Evolutionary conservation across 164 flowering plant species (phyloP), one percentile per base, ranked within the genome.

Genomic region (Vitis labrusca): DNA sequence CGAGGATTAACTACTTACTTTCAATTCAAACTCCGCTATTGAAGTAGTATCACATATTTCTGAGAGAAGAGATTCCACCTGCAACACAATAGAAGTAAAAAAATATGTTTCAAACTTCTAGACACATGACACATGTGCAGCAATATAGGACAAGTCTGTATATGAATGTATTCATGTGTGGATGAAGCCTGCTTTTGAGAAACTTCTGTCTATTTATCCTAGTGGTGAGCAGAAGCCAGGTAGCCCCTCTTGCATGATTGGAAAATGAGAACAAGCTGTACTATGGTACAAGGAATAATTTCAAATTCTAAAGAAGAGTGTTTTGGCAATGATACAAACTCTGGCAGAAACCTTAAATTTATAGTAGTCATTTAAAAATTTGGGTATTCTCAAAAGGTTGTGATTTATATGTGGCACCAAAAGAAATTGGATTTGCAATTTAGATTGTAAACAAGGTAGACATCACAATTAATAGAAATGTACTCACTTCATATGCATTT

Each of bases 21-120:
- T 91, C 73, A 91, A 74, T 72, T 89, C 91, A 77, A 91, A 81
- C 77, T 93, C 94, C 50, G 91, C 91, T 71, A 93, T 75, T 57
- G 95, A 86, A 54, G 91, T 74, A 74, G 98, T 83, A 70, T 89
- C 82, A 73, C 95, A 91, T 67, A 91, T 80, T 27, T 77, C 83
- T 54, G 84, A 71, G 23, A 93, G 68, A 66, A 93, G 82, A 67
- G 85, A 84, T 76, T 88, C 78, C 75, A 91, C 89, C 97, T 91
- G 85, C 19, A 62, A 68, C 61, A 17, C 65, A 23, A 23, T 51
- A 27, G 58, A 48, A 58, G 60, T 44, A 14, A 13, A 59, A 55
- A 11, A 68, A 27, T 61, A 15, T 57, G 6, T 10, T 32, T 10
- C 37, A 13, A 2, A 29, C 49, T 10, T 19, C 7, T 23, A 27